Conservation (phyloP, 2,329 filamentous ascomycete genomes). For the Coleophoma crateriformis region DNA sequence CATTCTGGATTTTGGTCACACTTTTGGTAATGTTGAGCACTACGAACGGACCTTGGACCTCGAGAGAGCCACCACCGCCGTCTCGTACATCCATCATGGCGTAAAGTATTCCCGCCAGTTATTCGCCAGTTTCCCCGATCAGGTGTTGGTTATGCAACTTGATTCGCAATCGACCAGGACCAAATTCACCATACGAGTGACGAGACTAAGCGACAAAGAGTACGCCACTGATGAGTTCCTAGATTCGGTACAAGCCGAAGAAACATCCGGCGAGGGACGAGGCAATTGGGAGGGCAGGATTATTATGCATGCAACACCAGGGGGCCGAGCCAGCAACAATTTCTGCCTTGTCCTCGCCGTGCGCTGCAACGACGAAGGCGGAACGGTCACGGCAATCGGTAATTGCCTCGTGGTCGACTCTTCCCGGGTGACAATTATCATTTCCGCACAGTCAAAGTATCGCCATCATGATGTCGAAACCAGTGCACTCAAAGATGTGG, state of each 20-base stretch:
- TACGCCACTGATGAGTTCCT: slow-evolving; percentile 37
- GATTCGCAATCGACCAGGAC: slow-evolving; percentile 8
- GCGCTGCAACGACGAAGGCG: slow-evolving; percentile 18
- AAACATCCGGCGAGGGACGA: background rate
- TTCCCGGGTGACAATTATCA: slow-evolving; percentile 26
- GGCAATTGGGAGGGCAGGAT: slow-evolving; percentile 17
- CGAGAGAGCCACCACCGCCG: slow-evolving; percentile 24
- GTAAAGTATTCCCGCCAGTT: slow-evolving; percentile 26
- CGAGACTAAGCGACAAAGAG: slow-evolving; percentile 32
- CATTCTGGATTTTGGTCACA: slow-evolving; percentile 34
- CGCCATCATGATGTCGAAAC: slow-evolving; percentile 22
- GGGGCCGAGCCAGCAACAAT: slow-evolving; percentile 26
- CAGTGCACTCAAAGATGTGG: slow-evolving; percentile 19
- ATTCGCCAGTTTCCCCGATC: slow-evolving; percentile 33
- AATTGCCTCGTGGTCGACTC: slow-evolving; percentile 30
- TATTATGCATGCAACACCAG: slow-evolving; percentile 32
- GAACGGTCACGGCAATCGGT: slow-evolving; percentile 22
- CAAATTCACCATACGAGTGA: slow-evolving; percentile 23
- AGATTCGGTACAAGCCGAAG: slow-evolving; percentile 27
- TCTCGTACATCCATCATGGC: slow-evolving; percentile 28
- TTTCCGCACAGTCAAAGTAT: slow-evolving; percentile 34
- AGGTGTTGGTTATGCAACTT: slow-evolving; percentile 30
- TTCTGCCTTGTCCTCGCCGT: slow-evolving; percentile 27
- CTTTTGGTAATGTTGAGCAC: slow-evolving; percentile 14
- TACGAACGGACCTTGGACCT: slow-evolving; percentile 34